Conservation (phyloP, 2,329 filamentous ascomycete genomes). For the Alternaria burnsii region DNA sequence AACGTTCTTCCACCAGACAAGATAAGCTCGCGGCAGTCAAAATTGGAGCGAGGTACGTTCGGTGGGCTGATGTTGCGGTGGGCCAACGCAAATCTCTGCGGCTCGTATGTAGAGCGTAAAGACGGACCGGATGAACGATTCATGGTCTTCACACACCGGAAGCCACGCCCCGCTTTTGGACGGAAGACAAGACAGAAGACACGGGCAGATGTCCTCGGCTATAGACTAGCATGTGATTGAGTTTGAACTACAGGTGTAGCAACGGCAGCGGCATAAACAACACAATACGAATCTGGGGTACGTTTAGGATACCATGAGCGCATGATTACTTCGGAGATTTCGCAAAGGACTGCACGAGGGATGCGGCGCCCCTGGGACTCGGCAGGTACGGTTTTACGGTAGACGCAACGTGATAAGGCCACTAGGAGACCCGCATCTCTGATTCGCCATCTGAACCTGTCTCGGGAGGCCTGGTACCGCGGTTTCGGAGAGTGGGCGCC, state of each 20-base stretch:
- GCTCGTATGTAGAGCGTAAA: background rate
- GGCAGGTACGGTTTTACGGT: background rate
- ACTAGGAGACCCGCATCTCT: background rate
- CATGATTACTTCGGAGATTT: conserved; percentile 2
- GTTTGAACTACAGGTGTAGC: conserved; percentile 8
- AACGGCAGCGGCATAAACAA: conserved; percentile 10
- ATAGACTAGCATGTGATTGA: background rate
- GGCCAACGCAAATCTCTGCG: conserved; percentile 1
- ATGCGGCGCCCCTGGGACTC: background rate
- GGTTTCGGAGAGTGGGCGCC: conserved; percentile 3
- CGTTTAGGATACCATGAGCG: background rate
- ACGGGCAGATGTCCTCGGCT: background rate
- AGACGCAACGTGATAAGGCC: background rate
- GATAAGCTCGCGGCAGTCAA: background rate
- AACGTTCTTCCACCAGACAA: conserved; percentile 2
- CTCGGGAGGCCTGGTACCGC: conserved; percentile 6
- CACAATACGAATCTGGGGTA: background rate
- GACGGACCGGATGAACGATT: background rate
- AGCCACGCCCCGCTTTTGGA: conserved; percentile 2
- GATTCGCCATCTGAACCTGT: background rate
- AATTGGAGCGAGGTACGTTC: background rate
- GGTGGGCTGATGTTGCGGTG: conserved; percentile 6
- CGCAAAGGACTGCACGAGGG: background rate
- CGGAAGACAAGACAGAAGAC: conserved; percentile 5
- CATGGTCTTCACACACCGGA: background rate